A percentile compares a stretch with the other conserved stretches of the same genome.
phyloP scores from a whole-genome alignment of 108 stramenopile genomes.

The Hondaea fermentalgiana region DNA sequence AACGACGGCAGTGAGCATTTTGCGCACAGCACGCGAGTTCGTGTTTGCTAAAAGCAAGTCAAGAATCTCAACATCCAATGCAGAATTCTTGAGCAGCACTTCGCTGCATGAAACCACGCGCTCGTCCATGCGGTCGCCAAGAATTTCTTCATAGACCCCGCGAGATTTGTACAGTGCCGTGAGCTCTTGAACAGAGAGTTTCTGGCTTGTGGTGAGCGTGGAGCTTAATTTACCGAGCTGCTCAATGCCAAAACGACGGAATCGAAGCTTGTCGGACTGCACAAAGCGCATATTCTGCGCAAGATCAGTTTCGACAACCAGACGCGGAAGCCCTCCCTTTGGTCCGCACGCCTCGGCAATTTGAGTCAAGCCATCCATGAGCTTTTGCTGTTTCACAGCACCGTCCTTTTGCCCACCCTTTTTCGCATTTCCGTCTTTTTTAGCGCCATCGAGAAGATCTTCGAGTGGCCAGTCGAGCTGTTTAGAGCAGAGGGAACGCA shows the following conservation, averaged over 20 bases:
- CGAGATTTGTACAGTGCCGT: background rate
- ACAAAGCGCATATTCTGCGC: background rate
- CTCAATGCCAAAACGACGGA: background rate
- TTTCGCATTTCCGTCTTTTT: background rate
- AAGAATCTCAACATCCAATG: background rate
- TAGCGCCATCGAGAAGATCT: background rate
- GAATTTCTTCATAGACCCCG: background rate
- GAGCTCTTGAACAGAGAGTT: background rate
- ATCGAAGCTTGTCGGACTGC: conserved; percentile 2
- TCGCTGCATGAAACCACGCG: background rate
- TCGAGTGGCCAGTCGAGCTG: background rate
- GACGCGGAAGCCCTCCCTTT: background rate
- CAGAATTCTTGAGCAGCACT: background rate
- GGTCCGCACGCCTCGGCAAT: background rate
- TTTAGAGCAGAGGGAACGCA: background rate
- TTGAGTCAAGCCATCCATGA: background rate
- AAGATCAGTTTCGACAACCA: background rate
- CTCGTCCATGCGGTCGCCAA: conserved; percentile 8
- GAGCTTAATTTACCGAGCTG: background rate
- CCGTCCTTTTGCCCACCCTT: background rate
- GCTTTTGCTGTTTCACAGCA: background rate
- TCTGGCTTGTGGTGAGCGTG: background rate
- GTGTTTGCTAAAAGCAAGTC: background rate
- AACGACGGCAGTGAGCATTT: background rate
- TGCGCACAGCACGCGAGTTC: background rate